Percentiles rank a stretch among this genome's conserved stretches.
Conservation (phyloP, 2,329 filamentous ascomycete genomes). For the Aspergillus aculeatinus region DNA sequence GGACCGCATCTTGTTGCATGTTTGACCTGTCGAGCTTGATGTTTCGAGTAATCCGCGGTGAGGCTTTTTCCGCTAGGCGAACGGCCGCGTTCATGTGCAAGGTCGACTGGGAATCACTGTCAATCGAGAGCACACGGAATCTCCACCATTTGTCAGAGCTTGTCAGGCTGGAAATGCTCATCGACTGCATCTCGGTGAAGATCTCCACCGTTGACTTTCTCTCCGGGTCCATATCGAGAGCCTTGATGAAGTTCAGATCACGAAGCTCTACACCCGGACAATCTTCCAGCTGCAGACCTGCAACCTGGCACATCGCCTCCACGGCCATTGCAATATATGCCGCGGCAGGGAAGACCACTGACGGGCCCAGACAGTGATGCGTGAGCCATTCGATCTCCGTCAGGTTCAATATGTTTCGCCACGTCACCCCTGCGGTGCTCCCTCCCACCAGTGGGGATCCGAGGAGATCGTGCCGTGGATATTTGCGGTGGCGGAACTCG, state of each 20-base stretch:
- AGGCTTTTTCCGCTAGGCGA: neutral
- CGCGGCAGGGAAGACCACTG: slow-evolving; percentile 29
- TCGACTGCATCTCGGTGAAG: neutral
- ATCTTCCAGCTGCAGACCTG: neutral
- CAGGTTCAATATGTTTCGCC: slow-evolving; percentile 30
- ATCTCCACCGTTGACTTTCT: neutral
- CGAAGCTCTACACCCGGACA: neutral
- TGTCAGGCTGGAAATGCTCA: neutral
- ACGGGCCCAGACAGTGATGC: slow-evolving; percentile 25
- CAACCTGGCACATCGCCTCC: slow-evolving; percentile 24
- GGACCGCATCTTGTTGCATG: neutral
- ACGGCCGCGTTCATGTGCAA: neutral
- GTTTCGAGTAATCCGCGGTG: neutral
- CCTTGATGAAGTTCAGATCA: neutral
- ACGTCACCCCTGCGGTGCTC: slow-evolving; percentile 14
- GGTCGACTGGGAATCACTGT: neutral
- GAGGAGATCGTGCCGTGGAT: slow-evolving; percentile 25
- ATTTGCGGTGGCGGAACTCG: slow-evolving; percentile 15
- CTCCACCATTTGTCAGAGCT: neutral
- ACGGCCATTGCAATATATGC: slow-evolving; percentile 30
- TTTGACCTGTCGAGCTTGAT: neutral
- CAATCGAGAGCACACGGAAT: neutral
- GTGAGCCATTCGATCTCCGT: slow-evolving; percentile 29
- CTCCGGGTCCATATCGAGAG: neutral
- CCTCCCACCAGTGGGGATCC: slow-evolving; percentile 15